Conservation (phyloP, 2,329 filamentous ascomycete genomes). For the Metarhizium album region DNA sequence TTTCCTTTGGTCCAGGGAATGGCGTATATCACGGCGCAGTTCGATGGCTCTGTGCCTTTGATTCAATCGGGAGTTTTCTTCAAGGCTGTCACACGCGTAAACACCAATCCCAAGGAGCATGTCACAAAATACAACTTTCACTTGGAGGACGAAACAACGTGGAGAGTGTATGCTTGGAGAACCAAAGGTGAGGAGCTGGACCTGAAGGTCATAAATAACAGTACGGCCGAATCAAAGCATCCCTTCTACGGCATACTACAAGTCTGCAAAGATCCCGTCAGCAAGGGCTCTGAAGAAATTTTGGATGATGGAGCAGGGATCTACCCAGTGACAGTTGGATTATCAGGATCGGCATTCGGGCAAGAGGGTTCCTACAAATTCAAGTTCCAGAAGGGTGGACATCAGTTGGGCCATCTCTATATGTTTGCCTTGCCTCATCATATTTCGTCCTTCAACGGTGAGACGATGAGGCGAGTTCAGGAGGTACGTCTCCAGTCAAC, state of each 20-base stretch:
- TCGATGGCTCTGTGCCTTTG: slow-evolving; percentile 56
- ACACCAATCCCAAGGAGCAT: slow-evolving; percentile 46
- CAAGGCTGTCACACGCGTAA: slow-evolving; percentile 48
- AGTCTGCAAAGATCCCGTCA: slow-evolving; percentile 63
- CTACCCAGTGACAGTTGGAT: slow-evolving; percentile 53
- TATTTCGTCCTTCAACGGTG: slow-evolving; percentile 57
- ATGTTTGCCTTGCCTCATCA: slow-evolving; percentile 92
- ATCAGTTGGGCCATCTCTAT: slow-evolving; percentile 48
- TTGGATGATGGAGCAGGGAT: slow-evolving; percentile 69
- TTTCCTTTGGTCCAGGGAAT: slow-evolving; percentile 86
- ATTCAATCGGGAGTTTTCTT: slow-evolving; percentile 70
- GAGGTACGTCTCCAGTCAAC: slow-evolving; percentile 62
- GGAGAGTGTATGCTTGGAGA: slow-evolving; percentile 69
- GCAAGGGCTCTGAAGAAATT: slow-evolving; percentile 44
- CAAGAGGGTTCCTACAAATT: slow-evolving; percentile 62
- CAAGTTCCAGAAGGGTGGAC: slow-evolving; percentile 60
- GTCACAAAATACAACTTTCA: slow-evolving; percentile 66
- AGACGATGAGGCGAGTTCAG: slow-evolving; percentile 37
- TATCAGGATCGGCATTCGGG: slow-evolving; percentile 53
- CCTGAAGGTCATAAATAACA: slow-evolving; percentile 58
- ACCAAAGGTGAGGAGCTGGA: slow-evolving; percentile 49
- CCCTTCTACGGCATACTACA: slow-evolving; percentile 74
- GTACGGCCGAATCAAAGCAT: slow-evolving; percentile 50
- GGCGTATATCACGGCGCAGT: slow-evolving; percentile 73
- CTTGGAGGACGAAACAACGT: slow-evolving; percentile 61